phyloP scores from a whole-genome alignment of 83 land plant species.

The Thuja plicata region DNA sequence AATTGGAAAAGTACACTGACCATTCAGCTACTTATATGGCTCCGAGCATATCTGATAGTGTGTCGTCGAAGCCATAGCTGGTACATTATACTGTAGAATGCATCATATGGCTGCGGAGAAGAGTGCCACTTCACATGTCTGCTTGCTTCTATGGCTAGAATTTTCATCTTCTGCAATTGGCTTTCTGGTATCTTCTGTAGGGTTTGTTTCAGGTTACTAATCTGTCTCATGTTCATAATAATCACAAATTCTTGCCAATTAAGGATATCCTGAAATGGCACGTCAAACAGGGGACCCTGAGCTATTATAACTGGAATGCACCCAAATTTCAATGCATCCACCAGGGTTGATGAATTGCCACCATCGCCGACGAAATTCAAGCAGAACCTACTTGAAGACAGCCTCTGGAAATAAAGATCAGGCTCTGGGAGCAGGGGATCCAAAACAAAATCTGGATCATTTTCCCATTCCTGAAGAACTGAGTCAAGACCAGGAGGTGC shows the following conservation, averaged over 20 bases:
- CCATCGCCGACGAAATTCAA: slow-evolving; percentile 39
- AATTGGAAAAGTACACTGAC: neutral
- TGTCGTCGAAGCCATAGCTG: slow-evolving; percentile 84
- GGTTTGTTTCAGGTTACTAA: slow-evolving; percentile 27
- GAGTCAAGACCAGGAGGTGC: neutral
- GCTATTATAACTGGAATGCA: slow-evolving; percentile 72
- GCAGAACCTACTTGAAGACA: slow-evolving; percentile 53
- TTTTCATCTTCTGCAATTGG: slow-evolving; percentile 39
- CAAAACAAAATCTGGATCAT: slow-evolving; percentile 32
- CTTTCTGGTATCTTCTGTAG: slow-evolving; percentile 26
- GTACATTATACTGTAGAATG: slow-evolving; percentile 64
- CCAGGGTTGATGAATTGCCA: slow-evolving; percentile 24
- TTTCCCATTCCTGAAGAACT: slow-evolving; percentile 22
- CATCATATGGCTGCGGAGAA: slow-evolving; percentile 42
- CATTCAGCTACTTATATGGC: slow-evolving; percentile 15
- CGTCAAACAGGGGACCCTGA: slow-evolving; percentile 47
- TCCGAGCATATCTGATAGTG: slow-evolving; percentile 51
- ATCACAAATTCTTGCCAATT: slow-evolving; percentile 62
- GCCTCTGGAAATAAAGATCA: slow-evolving; percentile 3
- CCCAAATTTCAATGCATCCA: slow-evolving; percentile 50
- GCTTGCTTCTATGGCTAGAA: slow-evolving; percentile 33
- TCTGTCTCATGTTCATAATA: slow-evolving; percentile 29
- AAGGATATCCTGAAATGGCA: slow-evolving; percentile 72
- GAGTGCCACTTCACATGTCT: slow-evolving; percentile 66
- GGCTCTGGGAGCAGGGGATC: slow-evolving; percentile 26